Conservation (phyloP, 2,329 filamentous ascomycete genomes). For the Cladobotryum mycophilum region DNA sequence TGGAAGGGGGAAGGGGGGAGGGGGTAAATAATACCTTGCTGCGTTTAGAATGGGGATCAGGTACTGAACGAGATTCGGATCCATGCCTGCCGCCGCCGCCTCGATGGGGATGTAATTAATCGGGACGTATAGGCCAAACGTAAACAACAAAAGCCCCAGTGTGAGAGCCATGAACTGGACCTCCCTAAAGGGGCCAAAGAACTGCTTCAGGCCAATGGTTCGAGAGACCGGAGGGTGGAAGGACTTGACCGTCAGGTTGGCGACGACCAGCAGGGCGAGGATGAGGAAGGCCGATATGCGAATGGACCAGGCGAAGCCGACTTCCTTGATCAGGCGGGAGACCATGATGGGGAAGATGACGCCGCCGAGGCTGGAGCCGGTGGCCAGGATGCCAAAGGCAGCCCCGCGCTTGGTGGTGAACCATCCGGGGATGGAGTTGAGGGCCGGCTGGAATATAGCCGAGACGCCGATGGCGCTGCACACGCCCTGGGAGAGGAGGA, state of each 20-base stretch:
- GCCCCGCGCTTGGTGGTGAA: slow-evolving; percentile 28
- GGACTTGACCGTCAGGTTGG: slow-evolving; percentile 29
- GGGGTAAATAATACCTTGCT: slow-evolving; percentile 10
- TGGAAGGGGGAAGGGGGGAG: no score
- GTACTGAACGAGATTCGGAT: slow-evolving; percentile 14
- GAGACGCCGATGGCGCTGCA: slow-evolving; percentile 31
- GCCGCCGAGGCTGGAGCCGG: slow-evolving; percentile 32
- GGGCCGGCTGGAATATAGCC: slow-evolving; percentile 27
- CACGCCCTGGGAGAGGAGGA: slow-evolving; percentile 34
- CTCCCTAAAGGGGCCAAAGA: slow-evolving; percentile 26
- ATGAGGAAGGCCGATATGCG: slow-evolving; percentile 33
- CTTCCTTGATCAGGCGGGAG: slow-evolving; percentile 24
- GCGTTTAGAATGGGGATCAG: slow-evolving; percentile 21
- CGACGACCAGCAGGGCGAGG: slow-evolving; percentile 25
- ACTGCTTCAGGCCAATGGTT: slow-evolving; percentile 23
- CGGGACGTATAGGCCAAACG: slow-evolving; percentile 27
- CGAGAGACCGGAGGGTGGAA: slow-evolving; percentile 19
- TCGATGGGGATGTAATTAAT: slow-evolving; percentile 23
- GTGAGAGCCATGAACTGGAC: slow-evolving; percentile 21
- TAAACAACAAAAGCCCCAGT: slow-evolving; percentile 24
- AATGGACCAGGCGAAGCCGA: slow-evolving; percentile 37
- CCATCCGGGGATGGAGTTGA: slow-evolving; percentile 28
- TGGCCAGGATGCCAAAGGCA: slow-evolving; percentile 30
- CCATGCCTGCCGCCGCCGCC: slow-evolving; percentile 17
- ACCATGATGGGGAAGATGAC: slow-evolving; percentile 37